Base-by-base conservation (phyloP, 257 asterid genomes). In the Solanum ossicruentum region DNA sequence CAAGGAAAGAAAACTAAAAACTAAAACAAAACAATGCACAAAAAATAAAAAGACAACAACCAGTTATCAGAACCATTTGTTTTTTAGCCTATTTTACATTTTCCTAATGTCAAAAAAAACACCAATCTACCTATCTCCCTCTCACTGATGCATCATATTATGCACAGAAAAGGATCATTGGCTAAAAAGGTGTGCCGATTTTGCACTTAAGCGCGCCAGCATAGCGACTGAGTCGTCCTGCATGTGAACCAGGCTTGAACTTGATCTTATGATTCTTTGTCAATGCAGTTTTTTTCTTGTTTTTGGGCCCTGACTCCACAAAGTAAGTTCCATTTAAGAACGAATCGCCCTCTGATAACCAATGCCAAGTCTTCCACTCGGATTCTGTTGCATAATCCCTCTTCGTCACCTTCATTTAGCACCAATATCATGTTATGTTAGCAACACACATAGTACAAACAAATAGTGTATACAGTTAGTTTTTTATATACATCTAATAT, bases 301-400 rank as follows among this genome's bases (percentile, higher is more conserved):
- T 82, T 41, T 77, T 12, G 15, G 94, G 89, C 39, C 93, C 94
- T 6, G 94, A 91, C 79, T 87, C 89, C 0, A 52, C 66, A 84
- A 91, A 91, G 84, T 36, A 89, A 67, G 94, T 93, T 61, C 93
- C 94, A 81, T 90, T 89, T 16, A 60, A 21, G 84, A 91, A 90
- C 72, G 6, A 65, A 65, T 91, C 93, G 12, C 91, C 93, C 79
- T 91, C 93, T 7, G 92, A 91, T 86, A 88, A 84, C 94, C 94
- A 91, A 54, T 89, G 92, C 94, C 94, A 91, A 5, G 89, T 84
- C 88, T 10, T 83, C 92, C 93, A 91, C 86, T 87, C 93, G 51
- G 77, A 80, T 82, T 84, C 77, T 6, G 28, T 2, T 8, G 87
- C 84, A 0, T 45, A 81, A 70, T 87, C 91, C 87, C 93, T 89